Percentiles rank a stretch among this genome's conserved stretches.
Conservation (phyloP, 2,329 filamentous ascomycete species). For the Colletotrichum kahawae region DNA sequence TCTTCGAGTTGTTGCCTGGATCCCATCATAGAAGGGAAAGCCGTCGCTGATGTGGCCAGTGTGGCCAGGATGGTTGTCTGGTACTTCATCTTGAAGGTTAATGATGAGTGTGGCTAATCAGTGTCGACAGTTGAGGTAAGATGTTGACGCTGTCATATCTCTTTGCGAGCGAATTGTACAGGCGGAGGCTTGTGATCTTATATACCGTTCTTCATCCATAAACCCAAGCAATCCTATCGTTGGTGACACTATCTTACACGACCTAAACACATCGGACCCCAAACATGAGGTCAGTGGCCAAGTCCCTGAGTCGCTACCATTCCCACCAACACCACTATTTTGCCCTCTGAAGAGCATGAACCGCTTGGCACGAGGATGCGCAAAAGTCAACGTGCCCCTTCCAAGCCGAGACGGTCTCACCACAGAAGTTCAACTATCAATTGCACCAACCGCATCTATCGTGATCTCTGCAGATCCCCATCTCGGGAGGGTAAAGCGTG, state of each 20-base stretch:
- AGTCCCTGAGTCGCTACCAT: background rate
- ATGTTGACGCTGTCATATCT: background rate
- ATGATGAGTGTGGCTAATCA: background rate
- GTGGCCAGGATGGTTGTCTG: background rate
- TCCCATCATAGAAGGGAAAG: conserved; percentile 8
- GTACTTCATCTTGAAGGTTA: background rate
- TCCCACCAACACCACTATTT: background rate
- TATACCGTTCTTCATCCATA: background rate
- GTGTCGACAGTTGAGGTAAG: background rate
- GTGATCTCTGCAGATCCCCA: background rate
- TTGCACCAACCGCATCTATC: background rate
- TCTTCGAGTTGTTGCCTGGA: background rate
- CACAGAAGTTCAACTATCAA: background rate
- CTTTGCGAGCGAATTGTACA: background rate
- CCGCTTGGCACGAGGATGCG: background rate
- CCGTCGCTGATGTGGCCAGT: background rate
- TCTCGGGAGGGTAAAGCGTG: background rate
- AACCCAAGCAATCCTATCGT: background rate
- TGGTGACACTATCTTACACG: background rate
- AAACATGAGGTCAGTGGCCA: background rate
- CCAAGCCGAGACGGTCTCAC: background rate
- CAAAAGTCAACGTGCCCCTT: background rate
- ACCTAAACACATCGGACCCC: background rate
- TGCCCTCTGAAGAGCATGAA: background rate
- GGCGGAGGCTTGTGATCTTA: background rate